phyloP scores from a whole-genome alignment of 83 land plant genomes.

The Diphasiastrum complanatum region DNA sequence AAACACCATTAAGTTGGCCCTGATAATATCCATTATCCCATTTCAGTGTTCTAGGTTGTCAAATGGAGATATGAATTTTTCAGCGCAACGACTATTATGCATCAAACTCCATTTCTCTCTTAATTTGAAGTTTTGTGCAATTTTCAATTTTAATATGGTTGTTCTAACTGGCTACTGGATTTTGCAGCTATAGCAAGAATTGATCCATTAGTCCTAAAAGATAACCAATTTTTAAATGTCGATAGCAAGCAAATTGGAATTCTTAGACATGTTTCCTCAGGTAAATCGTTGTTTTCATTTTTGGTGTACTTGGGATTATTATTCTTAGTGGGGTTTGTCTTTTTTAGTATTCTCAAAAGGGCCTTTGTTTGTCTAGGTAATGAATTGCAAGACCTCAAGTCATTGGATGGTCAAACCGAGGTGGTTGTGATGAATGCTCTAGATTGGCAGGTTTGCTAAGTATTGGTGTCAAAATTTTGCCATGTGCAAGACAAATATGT shows the following conservation, averaged over 20 bases:
- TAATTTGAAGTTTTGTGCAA: too few relatives aligned
- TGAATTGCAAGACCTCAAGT: constrained; percentile 37
- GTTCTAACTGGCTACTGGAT: background rate
- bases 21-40: background rate
- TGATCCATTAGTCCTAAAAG: constrained; percentile 46
- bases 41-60: background rate
- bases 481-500: background rate
- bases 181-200: constrained; percentile 66
- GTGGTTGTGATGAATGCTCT: constrained; percentile 50
- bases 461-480: background rate
- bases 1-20: background rate
- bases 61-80: background rate
- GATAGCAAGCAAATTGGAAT: constrained; percentile 45
- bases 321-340: too few relatives aligned
- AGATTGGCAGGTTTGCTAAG: constrained; percentile 63
- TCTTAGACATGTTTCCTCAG: constrained; percentile 48
- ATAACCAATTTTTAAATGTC: constrained; percentile 37
- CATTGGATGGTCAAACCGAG: constrained; percentile 29
- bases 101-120: too few relatives aligned
- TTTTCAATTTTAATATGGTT: background rate
- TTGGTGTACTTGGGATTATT: too few relatives aligned
- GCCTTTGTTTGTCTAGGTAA: too few relatives aligned
- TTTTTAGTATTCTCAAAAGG: too few relatives aligned
- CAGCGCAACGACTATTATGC: background rate
- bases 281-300: too few relatives aligned